Base-by-base conservation (phyloP, 1,284 basidiomycete genomes). In the Boletellus deceptivus region DNA sequence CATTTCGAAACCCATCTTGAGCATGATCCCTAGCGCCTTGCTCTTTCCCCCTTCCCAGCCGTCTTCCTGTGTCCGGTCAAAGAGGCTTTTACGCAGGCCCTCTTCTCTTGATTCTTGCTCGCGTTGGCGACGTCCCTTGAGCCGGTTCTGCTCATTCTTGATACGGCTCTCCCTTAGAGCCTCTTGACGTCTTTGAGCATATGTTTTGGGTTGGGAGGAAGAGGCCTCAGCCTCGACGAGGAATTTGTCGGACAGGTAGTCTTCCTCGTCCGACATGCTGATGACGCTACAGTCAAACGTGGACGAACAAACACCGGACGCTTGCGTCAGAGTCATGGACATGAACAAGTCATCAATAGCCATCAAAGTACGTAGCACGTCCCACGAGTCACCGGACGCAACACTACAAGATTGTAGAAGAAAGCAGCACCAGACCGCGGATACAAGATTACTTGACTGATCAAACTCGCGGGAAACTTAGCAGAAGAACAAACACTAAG, bases 1-100 rank as follows among this genome's bases (percentile, higher is more conserved):
- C 3, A 86, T 82, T 71, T 86, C 85, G 72, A 90, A 91, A 2
- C 90, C 90, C 89, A 91, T 91, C 72, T 87, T 91, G 77, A 89
- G 82, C 89, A 92, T 92, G 75, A 92, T 91, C 10, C 79, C 78
- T 49, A 91, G 73, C 4, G 89, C 89, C 66, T 90, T 92, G 70
- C 79, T 90, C 69, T 76, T 50, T 18, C 55, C 72, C 2, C 59
- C 60, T 46, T 65, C 71, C 13, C 24, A 36, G 54, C 78, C 75
- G 49, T 86, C 84, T 63, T 87, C 84, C 62, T 79, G 76, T 18
- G 84, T 88, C 35, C 80, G 76, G 60, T 89, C 84, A 60, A 92
- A 90, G 24, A 92, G 77, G 70, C 84, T 91, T 65, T 78, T 87
- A 61, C 74, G 77, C 52, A 92, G 76, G 17, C 85, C 90, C 59